These are phyloP conservation scores for Gloeophyllum trabeum DNA, from an alignment of 768 basidiomycete genomes.

Conservation along the genomic window DNA sequence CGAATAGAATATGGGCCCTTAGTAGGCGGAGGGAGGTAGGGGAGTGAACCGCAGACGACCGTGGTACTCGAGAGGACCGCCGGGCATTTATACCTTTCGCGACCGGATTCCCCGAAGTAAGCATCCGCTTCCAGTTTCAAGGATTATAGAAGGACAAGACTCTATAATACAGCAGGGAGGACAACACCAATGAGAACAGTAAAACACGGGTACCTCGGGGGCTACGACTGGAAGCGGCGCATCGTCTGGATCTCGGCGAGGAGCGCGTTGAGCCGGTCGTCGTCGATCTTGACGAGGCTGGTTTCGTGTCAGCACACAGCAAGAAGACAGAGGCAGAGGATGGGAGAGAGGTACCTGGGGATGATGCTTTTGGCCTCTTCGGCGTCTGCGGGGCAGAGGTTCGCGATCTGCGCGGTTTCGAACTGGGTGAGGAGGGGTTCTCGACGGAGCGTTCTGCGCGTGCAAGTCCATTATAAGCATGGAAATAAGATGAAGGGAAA, in stretches of 20 bases:
- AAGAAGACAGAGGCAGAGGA: background rate
- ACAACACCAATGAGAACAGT: too few relatives aligned
- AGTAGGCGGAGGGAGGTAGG: too few relatives aligned
- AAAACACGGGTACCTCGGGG: background rate
- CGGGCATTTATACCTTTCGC: too few relatives aligned
- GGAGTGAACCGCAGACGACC: too few relatives aligned
- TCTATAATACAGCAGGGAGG: too few relatives aligned
- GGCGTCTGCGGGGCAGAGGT: conserved; percentile 76
- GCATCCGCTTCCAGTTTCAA: too few relatives aligned
- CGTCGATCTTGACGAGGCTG: conserved; percentile 82
- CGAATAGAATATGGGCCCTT: too few relatives aligned
- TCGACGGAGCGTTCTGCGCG: conserved; percentile 57
- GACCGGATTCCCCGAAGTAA: too few relatives aligned
- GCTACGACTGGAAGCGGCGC: conserved; percentile 78
- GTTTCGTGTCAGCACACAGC: background rate
- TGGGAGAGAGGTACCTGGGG: conserved; percentile 48
- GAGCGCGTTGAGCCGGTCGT: conserved; percentile 71
- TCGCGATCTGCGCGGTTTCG: conserved; percentile 88
- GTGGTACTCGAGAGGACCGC: too few relatives aligned
- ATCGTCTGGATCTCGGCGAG: conserved; percentile 85
- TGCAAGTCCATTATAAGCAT: conserved; percentile 2
- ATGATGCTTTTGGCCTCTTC: conserved; percentile 90
- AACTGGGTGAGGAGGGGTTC: conserved; percentile 79
- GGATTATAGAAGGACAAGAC: too few relatives aligned
- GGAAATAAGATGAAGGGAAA: conserved; percentile 4